Evolutionary conservation across 345 rosid species (phyloP).

Genomic region (Eucalyptus virginea): DNA sequence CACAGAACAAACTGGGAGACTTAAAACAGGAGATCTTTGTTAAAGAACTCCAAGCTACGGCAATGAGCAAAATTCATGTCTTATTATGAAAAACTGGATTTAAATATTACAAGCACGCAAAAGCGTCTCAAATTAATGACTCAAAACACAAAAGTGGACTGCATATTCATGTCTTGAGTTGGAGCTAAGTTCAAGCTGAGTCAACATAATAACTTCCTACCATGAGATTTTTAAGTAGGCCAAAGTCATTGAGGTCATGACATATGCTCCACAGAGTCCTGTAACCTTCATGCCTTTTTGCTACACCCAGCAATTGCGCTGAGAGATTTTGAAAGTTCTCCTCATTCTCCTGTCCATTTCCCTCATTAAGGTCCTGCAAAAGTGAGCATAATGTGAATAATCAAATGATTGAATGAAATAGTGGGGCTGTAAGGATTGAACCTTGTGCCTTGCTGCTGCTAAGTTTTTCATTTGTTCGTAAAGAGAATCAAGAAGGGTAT

Average conservation of each 20-base stretch:
- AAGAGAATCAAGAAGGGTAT: conserved; percentile 57
- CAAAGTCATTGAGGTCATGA: conserved; percentile 73
- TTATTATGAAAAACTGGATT: not conserved
- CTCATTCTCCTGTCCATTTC: conserved; percentile 23
- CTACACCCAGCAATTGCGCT: conserved; percentile 51
- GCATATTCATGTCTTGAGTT: not conserved
- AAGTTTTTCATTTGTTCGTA: conserved; percentile 56
- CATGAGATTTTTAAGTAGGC: conserved; percentile 71
- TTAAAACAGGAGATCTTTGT: not conserved
- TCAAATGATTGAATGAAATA: not conserved
- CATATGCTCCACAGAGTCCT: conserved; percentile 77
- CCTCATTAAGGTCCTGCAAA: conserved; percentile 35
- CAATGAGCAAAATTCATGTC: not conserved
- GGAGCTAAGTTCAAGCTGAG: not conserved
- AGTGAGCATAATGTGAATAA: not conserved
- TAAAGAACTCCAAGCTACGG: not conserved
- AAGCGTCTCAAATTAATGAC: not conserved
- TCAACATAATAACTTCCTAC: conserved; percentile 20
- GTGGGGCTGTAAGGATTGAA: conserved; percentile 7
- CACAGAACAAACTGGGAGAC: not conserved
- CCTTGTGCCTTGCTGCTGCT: conserved; percentile 35
- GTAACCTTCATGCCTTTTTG: conserved; percentile 78
- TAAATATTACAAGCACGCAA: not conserved
- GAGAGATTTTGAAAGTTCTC: conserved; percentile 52
- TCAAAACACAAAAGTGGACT: not conserved